phyloP scores from a whole-genome alignment of 306 rosid species.

The Gleditsia sinensis region DNA sequence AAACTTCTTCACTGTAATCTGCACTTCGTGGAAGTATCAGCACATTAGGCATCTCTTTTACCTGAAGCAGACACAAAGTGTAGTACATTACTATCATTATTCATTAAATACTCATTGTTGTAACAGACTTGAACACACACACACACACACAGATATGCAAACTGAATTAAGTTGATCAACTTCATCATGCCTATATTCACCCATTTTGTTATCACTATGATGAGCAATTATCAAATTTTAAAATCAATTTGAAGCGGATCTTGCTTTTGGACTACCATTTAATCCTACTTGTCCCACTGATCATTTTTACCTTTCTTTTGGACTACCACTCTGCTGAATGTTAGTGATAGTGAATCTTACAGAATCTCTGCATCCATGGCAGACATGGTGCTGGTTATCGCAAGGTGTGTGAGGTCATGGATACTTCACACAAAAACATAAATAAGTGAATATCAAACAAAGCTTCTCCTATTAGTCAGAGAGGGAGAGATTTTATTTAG shows the following conservation, averaged over 20 bases:
- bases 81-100: constrained; percentile 25
- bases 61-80: constrained; percentile 59
- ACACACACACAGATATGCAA: too few relatives aligned
- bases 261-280: constrained; percentile 5
- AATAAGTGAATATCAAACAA: neutral
- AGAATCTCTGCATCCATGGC: constrained; percentile 22
- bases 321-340: neutral
- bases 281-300: neutral
- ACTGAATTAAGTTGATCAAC: constrained; percentile 7
- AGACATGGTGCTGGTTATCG: neutral
- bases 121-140: constrained; percentile 10
- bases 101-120: neutral
- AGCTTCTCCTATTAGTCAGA: neutral
- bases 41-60: constrained; percentile 99
- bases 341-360: neutral
- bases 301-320: neutral
- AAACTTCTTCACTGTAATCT: constrained; percentile 98
- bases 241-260: neutral
- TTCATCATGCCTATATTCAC: constrained; percentile 17
- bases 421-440: neutral
- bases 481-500: neutral
- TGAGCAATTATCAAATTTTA: neutral
- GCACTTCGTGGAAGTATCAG: constrained; percentile 99
- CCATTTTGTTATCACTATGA: constrained; percentile 18
- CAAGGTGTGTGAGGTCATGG: neutral